A percentile compares a stretch with the other conserved stretches of the same genome.
Conservation (phyloP, 2,329 filamentous ascomycete genomes). For the Annulohypoxylon truncatum region DNA sequence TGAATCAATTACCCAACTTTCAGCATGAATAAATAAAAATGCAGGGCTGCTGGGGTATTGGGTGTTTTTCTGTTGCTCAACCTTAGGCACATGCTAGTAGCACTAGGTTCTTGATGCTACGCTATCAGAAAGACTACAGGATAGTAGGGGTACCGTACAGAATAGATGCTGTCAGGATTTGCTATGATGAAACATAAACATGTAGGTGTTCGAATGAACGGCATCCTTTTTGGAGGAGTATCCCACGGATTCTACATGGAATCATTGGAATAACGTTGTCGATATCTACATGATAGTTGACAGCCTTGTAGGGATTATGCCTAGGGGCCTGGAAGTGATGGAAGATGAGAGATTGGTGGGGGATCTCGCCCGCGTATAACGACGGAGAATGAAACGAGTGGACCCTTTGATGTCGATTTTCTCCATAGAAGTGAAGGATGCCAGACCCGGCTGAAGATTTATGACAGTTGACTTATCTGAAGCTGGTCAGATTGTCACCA, state of each 20-base stretch:
- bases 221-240: not conserved
- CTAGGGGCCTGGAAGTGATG: not conserved
- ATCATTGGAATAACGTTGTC: not conserved
- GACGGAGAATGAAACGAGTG: conserved; percentile 7
- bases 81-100: not conserved
- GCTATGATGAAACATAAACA: conserved; percentile 13
- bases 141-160: conserved; percentile 1
- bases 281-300: not conserved
- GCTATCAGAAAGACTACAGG: conserved; percentile 1
- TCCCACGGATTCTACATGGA: conserved; percentile 9
- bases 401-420: not conserved
- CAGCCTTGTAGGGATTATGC: conserved; percentile 4
- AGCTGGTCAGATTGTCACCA: not conserved
- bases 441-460: not conserved
- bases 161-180: conserved; percentile 17
- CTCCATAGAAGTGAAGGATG: conserved; percentile 7
- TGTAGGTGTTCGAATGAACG: not conserved
- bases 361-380: not conserved
- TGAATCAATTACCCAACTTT: conserved; percentile 7
- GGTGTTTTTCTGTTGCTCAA: not conserved
- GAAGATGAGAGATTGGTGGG: not conserved
- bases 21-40: conserved; percentile 13
- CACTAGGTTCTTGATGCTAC: not conserved
- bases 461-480: not conserved
- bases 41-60: not conserved